Percentiles rank a stretch among this genome's conserved stretches.
Evolutionary conservation across 352 stramenopile genomes (phyloP).

Genomic region (Globisporangium apiculatum): DNA sequence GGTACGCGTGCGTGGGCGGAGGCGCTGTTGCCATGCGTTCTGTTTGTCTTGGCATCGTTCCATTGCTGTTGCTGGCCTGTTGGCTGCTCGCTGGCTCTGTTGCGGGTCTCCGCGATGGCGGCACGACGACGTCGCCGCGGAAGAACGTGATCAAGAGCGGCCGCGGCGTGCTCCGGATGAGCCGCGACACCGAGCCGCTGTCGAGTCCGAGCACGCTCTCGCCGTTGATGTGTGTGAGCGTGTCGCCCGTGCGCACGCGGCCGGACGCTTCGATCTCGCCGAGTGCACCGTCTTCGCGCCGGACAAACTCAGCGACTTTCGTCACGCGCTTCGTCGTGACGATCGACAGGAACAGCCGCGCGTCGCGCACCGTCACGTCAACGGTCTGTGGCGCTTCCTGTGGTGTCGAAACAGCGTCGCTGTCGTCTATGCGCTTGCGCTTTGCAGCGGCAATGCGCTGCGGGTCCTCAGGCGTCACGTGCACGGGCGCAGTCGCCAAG

Average conservation of each 20-base stretch:
- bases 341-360: slow-evolving; percentile 63
- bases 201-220: slow-evolving; percentile 22
- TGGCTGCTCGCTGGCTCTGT: background rate
- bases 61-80: background rate
- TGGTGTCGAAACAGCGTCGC: background rate
- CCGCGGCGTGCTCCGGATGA: slow-evolving; percentile 35
- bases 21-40: too few relatives aligned
- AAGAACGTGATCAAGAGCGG: slow-evolving; percentile 41
- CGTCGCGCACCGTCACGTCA: slow-evolving; percentile 43
- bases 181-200: slow-evolving; percentile 34
- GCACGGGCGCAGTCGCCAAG: background rate
- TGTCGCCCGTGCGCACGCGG: slow-evolving; percentile 39
- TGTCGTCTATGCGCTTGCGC: slow-evolving; percentile 26
- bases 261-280: slow-evolving; percentile 62
- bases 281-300: slow-evolving; percentile 25
- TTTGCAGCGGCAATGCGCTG: slow-evolving; percentile 12
- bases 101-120: background rate
- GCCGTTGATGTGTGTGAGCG: slow-evolving; percentile 44
- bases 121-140: background rate
- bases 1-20: background rate
- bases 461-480: background rate
- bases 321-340: slow-evolving; percentile 44
- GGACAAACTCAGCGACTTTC: slow-evolving; percentile 44
- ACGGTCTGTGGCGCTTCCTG: slow-evolving; percentile 5
- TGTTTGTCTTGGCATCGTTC: background rate